phyloP scores from a whole-genome alignment of 2,329 filamentous ascomycete genomes.

The Epichloe glyceriae region DNA sequence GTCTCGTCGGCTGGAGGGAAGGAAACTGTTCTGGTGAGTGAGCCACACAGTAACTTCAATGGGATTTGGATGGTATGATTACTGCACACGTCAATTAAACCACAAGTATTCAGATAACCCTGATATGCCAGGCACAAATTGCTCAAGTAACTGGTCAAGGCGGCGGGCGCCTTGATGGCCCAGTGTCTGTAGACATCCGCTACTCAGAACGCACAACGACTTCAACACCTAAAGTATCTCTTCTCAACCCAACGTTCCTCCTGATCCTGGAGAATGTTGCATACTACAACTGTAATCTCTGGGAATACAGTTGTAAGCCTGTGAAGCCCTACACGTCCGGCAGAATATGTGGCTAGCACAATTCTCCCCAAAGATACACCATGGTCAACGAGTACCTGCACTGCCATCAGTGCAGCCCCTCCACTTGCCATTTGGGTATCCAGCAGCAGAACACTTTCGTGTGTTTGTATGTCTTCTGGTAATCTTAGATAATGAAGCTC shows the following conservation, averaged over 20 bases:
- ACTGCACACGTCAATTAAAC: no score
- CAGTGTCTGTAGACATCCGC: no score
- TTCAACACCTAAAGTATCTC: slow-evolving; percentile 75
- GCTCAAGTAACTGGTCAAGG: neutral
- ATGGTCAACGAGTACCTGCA: slow-evolving; percentile 89
- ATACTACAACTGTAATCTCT: slow-evolving; percentile 73
- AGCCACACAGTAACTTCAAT: no score
- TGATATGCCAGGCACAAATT: no score
- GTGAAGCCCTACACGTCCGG: slow-evolving; percentile 72
- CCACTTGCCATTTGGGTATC: slow-evolving; percentile 94
- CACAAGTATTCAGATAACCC: no score
- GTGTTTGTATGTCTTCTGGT: slow-evolving; percentile 55
- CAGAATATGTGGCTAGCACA: slow-evolving; percentile 85
- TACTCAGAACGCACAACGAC: neutral
- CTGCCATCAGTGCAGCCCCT: slow-evolving; percentile 78
- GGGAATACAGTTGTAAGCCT: slow-evolving; percentile 82
- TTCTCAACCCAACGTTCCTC: slow-evolving; percentile 85
- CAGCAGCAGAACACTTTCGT: slow-evolving; percentile 73
- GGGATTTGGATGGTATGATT: no score
- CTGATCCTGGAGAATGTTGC: slow-evolving; percentile 65
- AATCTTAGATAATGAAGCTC: slow-evolving; percentile 84
- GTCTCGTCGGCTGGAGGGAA: no score
- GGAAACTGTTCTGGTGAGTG: no score
- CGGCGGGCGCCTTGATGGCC: neutral
- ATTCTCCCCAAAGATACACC: slow-evolving; percentile 76